A percentile compares a stretch with the other conserved stretches of the same genome.
Conservation (phyloP, 2,329 filamentous ascomycete genomes). For the Alternaria consortialis region DNA sequence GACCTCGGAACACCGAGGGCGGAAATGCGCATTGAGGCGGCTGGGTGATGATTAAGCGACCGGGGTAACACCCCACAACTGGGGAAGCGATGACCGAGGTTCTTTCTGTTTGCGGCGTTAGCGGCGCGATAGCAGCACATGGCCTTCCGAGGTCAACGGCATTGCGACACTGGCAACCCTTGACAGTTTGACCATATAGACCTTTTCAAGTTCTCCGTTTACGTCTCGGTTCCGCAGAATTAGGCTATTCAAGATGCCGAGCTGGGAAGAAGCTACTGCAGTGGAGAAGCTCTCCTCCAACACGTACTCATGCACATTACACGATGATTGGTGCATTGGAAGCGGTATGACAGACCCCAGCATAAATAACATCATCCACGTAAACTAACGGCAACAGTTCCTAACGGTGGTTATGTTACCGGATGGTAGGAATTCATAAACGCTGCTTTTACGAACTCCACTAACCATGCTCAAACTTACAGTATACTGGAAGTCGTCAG, state of each 20-base stretch:
- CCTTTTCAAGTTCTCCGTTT: background rate
- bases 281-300: slow-evolving; percentile 62
- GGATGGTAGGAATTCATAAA: slow-evolving; percentile 46
- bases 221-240: background rate
- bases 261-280: slow-evolving; percentile 60
- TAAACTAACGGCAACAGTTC: slow-evolving; percentile 59
- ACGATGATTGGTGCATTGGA: slow-evolving; percentile 71
- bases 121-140: slow-evolving; percentile 10
- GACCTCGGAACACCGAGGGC: slow-evolving; percentile 21
- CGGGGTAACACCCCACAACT: slow-evolving; percentile 27
- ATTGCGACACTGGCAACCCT: slow-evolving; percentile 2
- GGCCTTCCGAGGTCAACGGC: slow-evolving; percentile 31
- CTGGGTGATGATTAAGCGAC: slow-evolving; percentile 24
- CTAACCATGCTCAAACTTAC: slow-evolving; percentile 1
- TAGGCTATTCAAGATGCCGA: slow-evolving; percentile 37
- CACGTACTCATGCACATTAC: slow-evolving; percentile 66
- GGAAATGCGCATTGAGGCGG: slow-evolving; percentile 19
- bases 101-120: slow-evolving; percentile 26
- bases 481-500: slow-evolving; percentile 67
- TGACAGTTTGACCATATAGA: background rate
- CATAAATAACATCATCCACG: background rate
- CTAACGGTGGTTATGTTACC: slow-evolving; percentile 75
- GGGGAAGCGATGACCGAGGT: slow-evolving; percentile 26
- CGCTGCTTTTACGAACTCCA: background rate
- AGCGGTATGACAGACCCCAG: slow-evolving; percentile 57